Base-by-base conservation (phyloP, 352 stramenopile species). In the Phytophthora hybrid region DNA sequence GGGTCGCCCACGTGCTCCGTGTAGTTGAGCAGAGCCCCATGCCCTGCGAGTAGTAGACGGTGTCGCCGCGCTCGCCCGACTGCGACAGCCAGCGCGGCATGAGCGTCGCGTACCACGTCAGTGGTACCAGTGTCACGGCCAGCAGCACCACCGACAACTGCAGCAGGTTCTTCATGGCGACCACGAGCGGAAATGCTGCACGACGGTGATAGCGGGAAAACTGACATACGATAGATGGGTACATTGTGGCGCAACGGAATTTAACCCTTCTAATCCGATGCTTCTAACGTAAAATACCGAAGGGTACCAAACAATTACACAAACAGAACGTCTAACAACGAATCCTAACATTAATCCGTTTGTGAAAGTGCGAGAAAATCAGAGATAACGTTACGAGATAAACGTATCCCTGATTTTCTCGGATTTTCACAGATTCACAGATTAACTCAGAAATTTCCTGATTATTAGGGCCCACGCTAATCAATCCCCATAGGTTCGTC, bases 1-100 rank as follows among this genome's bases (percentile, higher is more conserved):
- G 75, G 66, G 55, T 91, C 88, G 29, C 88, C 88, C 31, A 90
- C 83, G 58, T 93, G 88, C 63, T 92, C 82, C 3, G 88, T 95
- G 76, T 88, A 95, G 71, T 95, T 95, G 63, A 92, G 85, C 88
- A 95, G 19, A 95, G 67, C 1, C 88, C 88, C 54, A 95, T 82
- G 57, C 88, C 88, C 71, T 95, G 88, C 34, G 88, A 87, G 78
- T 95, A 95, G 69, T 86, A 88, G n/a, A 85, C 44, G 19, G 67
- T 80, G 32, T 66, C 49, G 54, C 72, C 77, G 34, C 79, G 83
- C 61, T 87, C 69, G 31, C 88, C 88, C 1, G 80, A 82, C 78
- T 95, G 88, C 54, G 78, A 77, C 51, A 92, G 66, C 88, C 88
- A 95, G 29, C 79, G 80, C 21, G 88, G 86, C 76, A 87, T 78